phyloP scores from a whole-genome alignment of 208 protist species.

The Zelonia costaricensis region DNA sequence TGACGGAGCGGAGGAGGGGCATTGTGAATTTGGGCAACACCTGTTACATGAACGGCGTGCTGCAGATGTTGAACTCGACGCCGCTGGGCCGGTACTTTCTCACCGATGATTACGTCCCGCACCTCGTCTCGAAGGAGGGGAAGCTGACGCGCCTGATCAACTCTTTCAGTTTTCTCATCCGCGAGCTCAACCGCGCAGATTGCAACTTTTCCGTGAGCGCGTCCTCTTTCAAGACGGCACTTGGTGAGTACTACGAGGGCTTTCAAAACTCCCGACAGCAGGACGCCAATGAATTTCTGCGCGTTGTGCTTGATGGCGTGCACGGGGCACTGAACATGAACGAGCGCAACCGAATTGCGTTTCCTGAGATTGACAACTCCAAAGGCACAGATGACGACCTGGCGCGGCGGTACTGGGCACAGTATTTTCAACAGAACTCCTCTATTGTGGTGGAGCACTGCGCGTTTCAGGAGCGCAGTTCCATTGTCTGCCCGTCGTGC shows the following conservation, averaged over 20 bases:
- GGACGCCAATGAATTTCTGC: slow-evolving; percentile 94
- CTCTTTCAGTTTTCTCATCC: slow-evolving; percentile 79
- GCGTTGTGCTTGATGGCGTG: slow-evolving; percentile 88
- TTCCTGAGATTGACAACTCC: slow-evolving; percentile 71
- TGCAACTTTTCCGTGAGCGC: slow-evolving; percentile 68
- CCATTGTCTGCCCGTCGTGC: slow-evolving; percentile 71
- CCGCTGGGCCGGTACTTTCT: slow-evolving; percentile 91
- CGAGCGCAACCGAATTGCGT: slow-evolving; percentile 18
- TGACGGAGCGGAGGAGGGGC: slow-evolving; percentile 45
- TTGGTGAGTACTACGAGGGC: slow-evolving; percentile 67
- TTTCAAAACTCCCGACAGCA: slow-evolving; percentile 86
- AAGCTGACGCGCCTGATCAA: slow-evolving; percentile 44
- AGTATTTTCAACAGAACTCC: slow-evolving; percentile 87
- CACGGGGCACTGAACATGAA: slow-evolving; percentile 92
- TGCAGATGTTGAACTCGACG: slow-evolving; percentile 85
- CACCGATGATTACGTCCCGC: slow-evolving; percentile 54
- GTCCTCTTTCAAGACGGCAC: slow-evolving; percentile 73
- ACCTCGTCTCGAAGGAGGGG: slow-evolving; percentile 35
- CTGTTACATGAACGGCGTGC: slow-evolving; percentile 92
- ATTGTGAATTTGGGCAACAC: slow-evolving; percentile 94
- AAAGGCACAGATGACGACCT: slow-evolving; percentile 72
- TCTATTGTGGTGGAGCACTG: slow-evolving; percentile 93
- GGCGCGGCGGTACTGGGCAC: slow-evolving; percentile 69
- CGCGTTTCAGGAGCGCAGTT: slow-evolving; percentile 80
- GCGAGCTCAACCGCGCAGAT: slow-evolving; percentile 67